Conservation (phyloP, 352 stramenopile species). For the Globisporangium echinulatum region DNA sequence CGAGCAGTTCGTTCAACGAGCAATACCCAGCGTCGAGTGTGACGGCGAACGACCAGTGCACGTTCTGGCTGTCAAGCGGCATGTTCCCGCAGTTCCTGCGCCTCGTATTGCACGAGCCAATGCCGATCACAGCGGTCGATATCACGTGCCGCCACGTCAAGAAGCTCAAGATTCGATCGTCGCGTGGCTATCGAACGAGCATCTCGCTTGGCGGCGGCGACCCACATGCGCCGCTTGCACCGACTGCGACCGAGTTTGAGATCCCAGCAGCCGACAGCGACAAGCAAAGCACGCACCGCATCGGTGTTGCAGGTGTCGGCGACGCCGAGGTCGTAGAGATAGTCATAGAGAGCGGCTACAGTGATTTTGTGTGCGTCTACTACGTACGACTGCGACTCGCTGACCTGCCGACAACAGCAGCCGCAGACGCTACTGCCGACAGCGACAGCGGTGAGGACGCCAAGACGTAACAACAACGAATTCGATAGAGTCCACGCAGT, state of each 20-base stretch:
- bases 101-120: conserved; percentile 53
- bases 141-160: conserved; percentile 62
- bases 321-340: conserved; percentile 51
- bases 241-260: conserved; percentile 20
- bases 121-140: conserved; percentile 49
- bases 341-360: conserved; percentile 57
- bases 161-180: conserved; percentile 46
- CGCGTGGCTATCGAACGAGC: conserved; percentile 18
- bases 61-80: conserved; percentile 63
- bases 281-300: conserved; percentile 50
- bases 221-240: neutral
- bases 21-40: conserved; percentile 40
- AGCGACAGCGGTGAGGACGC: conserved; percentile 1
- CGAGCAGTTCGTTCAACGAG: conserved; percentile 63
- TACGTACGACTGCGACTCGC: conserved; percentile 25
- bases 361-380: conserved; percentile 68
- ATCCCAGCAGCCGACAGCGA: conserved; percentile 28
- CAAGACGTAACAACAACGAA: conserved; percentile 6
- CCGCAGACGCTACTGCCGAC: neutral
- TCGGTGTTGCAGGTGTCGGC: conserved; percentile 19
- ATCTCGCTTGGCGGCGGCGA: conserved; percentile 18
- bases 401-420: conserved; percentile 19
- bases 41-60: conserved; percentile 39
- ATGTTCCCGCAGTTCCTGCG: conserved; percentile 72
- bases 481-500: neutral